These are phyloP conservation scores for Dipteronia dyeriana DNA, from an alignment of 345 rosid genomes.

Conservation along the genomic window DNA sequence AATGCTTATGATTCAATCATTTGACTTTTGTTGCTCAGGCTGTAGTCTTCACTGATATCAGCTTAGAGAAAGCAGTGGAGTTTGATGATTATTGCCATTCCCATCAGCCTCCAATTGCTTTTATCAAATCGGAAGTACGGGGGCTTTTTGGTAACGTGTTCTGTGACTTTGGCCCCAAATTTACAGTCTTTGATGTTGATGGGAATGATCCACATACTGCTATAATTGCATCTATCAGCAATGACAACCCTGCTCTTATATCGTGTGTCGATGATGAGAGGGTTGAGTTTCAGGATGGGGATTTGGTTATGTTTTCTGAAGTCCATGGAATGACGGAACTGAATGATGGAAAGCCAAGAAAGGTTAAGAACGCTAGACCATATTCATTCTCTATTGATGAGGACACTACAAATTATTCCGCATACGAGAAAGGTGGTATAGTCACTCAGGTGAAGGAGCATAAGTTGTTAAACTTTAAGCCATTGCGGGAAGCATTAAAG, in stretches of 20 bases:
- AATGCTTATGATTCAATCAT: neutral
- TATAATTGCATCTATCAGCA: constrained; percentile 68
- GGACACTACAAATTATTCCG: constrained; percentile 59
- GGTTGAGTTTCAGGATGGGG: constrained; percentile 71
- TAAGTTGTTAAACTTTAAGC: constrained; percentile 58
- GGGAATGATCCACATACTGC: constrained; percentile 77
- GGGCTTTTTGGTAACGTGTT: constrained; percentile 73
- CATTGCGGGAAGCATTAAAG: constrained; percentile 56
- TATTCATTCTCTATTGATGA: constrained; percentile 76
- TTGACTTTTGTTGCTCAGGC: constrained; percentile 50
- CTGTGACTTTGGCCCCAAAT: constrained; percentile 72
- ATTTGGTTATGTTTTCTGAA: constrained; percentile 67
- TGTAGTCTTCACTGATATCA: constrained; percentile 76
- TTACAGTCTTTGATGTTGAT: constrained; percentile 69
- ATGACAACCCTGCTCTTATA: constrained; percentile 56
- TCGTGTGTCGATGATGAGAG: constrained; percentile 76
- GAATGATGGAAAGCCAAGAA: constrained; percentile 90
- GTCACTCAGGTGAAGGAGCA: constrained; percentile 74
- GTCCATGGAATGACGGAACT: constrained; percentile 66
- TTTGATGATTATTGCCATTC: constrained; percentile 63
- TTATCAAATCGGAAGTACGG: constrained; percentile 72
- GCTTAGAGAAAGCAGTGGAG: constrained; percentile 62
- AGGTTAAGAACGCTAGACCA: constrained; percentile 66
- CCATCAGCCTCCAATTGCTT: constrained; percentile 70
- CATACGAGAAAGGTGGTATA: constrained; percentile 81